These are phyloP conservation scores for Exserohilum rostratum DNA, from an alignment of 2,329 filamentous ascomycete species.

Conservation along the genomic window DNA sequence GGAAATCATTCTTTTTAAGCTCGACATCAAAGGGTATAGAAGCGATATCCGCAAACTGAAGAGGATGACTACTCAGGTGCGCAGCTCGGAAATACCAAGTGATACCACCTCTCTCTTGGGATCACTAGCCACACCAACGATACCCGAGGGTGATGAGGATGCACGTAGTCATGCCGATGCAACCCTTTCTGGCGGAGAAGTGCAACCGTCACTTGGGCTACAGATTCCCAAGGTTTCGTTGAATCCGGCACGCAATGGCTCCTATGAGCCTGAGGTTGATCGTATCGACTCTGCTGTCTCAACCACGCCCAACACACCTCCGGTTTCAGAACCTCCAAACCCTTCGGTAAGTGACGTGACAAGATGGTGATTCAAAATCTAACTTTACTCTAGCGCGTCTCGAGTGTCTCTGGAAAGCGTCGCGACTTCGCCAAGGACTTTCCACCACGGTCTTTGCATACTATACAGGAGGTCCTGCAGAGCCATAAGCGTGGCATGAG, in stretches of 20 bases:
- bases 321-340: slow-evolving; percentile 31
- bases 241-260: slow-evolving; percentile 19
- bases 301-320: slow-evolving; percentile 24
- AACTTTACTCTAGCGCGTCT: slow-evolving; percentile 26
- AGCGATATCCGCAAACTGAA: slow-evolving; percentile 47
- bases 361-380: slow-evolving; percentile 7
- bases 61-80: slow-evolving; percentile 30
- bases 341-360: slow-evolving; percentile 30
- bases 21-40: slow-evolving; percentile 56
- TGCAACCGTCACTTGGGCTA: slow-evolving; percentile 14
- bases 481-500: slow-evolving; percentile 30
- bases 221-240: slow-evolving; percentile 22
- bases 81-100: slow-evolving; percentile 27
- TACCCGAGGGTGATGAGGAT: not conserved
- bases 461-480: slow-evolving; percentile 16
- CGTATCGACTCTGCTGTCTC: slow-evolving; percentile 30
- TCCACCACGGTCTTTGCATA: slow-evolving; percentile 24
- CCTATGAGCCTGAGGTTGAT: slow-evolving; percentile 21
- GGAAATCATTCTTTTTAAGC: slow-evolving; percentile 58
- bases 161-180: slow-evolving; percentile 12
- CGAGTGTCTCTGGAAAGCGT: slow-evolving; percentile 28
- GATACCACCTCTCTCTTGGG: slow-evolving; percentile 36
- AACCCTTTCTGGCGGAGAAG: slow-evolving; percentile 5
- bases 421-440: slow-evolving; percentile 31
- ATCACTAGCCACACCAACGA: slow-evolving; percentile 33